These are phyloP conservation scores for Scheffersomyces lignosus DNA, from an alignment of 805 yeast genomes.

Conservation along the genomic window DNA sequence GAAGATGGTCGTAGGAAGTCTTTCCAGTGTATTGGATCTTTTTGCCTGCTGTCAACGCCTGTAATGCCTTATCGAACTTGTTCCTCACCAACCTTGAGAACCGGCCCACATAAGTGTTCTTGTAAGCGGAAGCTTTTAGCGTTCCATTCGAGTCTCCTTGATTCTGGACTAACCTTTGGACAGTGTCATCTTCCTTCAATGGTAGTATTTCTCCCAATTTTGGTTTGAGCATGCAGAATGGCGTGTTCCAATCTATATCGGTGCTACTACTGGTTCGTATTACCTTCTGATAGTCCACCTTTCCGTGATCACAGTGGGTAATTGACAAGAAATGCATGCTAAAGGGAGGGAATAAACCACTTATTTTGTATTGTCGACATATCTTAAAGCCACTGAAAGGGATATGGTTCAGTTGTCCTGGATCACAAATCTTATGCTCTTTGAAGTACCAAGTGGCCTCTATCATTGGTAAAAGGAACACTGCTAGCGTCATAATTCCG, in stretches of 20 bases:
- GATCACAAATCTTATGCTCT: conserved; percentile 36
- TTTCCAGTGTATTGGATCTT: conserved; percentile 23
- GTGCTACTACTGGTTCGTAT: conserved; percentile 24
- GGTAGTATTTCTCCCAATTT: conserved; percentile 2
- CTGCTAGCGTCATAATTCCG: background rate
- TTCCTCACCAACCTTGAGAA: conserved; percentile 1
- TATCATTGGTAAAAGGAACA: background rate
- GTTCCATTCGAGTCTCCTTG: background rate
- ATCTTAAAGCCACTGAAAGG: conserved; percentile 60
- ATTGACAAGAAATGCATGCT: conserved; percentile 45
- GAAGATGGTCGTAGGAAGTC: conserved; percentile 11
- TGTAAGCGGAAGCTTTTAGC: conserved; percentile 1
- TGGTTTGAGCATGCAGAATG: conserved; percentile 46
- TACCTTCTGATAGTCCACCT: conserved; percentile 42
- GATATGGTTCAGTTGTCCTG: conserved; percentile 17
- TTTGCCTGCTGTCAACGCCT: conserved; percentile 14
- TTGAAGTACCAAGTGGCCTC: conserved; percentile 20
- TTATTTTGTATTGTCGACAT: conserved; percentile 47
- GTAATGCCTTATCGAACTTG: conserved; percentile 20
- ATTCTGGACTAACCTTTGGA: background rate
- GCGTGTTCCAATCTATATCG: conserved; percentile 50
- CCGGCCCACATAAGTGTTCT: background rate
- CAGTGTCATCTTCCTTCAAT: conserved; percentile 1
- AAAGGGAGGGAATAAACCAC: conserved; percentile 32
- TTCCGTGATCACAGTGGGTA: conserved; percentile 54